These are phyloP conservation scores for Neurospora crassa DNA, from an alignment of 2,329 filamentous ascomycete species.

Conservation along the genomic window DNA sequence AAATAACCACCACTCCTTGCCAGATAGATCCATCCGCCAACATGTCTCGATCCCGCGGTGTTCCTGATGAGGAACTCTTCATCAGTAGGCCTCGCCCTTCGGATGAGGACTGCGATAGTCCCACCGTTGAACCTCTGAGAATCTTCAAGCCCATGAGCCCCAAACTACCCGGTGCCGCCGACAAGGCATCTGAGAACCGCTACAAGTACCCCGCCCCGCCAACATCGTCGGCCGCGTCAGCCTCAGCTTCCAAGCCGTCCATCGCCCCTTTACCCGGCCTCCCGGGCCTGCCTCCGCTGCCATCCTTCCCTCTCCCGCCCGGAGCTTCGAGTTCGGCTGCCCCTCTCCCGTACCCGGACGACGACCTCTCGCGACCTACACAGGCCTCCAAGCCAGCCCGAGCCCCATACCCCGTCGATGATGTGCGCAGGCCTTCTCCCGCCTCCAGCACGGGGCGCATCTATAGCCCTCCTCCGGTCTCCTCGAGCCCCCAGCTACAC, in stretches of 20 bases:
- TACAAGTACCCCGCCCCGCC: conserved; percentile 42
- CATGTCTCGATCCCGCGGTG: conserved; percentile 47
- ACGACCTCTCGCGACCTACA: conserved; percentile 40
- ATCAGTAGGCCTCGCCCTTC: conserved; percentile 46
- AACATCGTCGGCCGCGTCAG: conserved; percentile 27
- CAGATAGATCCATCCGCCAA: conserved; percentile 2
- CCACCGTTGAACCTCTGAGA: conserved; percentile 72
- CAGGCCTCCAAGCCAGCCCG: conserved; percentile 29
- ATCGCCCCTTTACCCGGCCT: conserved; percentile 15
- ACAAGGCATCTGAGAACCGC: conserved; percentile 17
- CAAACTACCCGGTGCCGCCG: conserved; percentile 31
- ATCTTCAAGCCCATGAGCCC: conserved; percentile 73
- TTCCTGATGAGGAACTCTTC: conserved; percentile 77
- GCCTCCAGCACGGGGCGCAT: conserved; percentile 21
- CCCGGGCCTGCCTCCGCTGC: conserved; percentile 17
- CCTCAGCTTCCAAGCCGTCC: conserved; percentile 35
- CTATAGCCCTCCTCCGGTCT: conserved; percentile 25
- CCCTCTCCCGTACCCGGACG: conserved; percentile 64
- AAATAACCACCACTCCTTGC: not conserved
- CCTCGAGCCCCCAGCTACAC: conserved; percentile 29
- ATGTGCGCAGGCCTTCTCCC: conserved; percentile 24
- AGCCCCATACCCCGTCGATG: conserved; percentile 36
- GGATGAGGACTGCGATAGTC: conserved; percentile 52
- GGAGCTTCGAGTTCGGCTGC: conserved; percentile 62
- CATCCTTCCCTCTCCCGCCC: conserved; percentile 51